phyloP scores from a whole-genome alignment of 257 asterid species.

The Solanum arcanum region DNA sequence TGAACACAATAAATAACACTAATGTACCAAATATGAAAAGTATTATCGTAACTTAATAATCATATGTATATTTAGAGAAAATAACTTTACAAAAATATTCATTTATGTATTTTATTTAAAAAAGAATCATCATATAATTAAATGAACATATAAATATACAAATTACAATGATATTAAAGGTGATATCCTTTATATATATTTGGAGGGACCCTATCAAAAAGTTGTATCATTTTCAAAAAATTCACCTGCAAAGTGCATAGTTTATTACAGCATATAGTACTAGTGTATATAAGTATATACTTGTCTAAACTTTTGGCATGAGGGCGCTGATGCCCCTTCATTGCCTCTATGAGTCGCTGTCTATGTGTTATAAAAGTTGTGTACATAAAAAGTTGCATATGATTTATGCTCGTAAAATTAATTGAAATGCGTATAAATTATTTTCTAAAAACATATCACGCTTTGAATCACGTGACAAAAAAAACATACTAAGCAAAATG shows the following conservation, averaged over 20 bases:
- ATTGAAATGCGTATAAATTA: no score
- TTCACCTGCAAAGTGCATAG: background rate
- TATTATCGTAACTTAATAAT: background rate
- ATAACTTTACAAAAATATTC: background rate
- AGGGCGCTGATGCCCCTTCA: background rate
- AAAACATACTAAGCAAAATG: background rate
- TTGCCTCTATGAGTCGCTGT: background rate
- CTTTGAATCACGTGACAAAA: background rate
- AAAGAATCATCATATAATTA: background rate
- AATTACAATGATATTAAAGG: background rate
- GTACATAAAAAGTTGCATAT: no score
- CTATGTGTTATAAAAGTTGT: background rate
- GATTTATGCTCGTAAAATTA: fast-evolving
- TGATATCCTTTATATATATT: background rate
- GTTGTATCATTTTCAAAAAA: background rate
- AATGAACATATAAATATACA: background rate
- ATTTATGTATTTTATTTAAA: background rate
- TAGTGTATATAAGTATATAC: background rate
- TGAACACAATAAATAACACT: background rate
- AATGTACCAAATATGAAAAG: background rate
- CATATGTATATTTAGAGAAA: background rate
- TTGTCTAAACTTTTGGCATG: background rate
- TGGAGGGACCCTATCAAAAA: background rate
- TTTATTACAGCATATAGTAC: background rate
- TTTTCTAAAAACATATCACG: background rate